Base-by-base conservation (phyloP, 345 rosid genomes). In the Acer campestre region DNA sequence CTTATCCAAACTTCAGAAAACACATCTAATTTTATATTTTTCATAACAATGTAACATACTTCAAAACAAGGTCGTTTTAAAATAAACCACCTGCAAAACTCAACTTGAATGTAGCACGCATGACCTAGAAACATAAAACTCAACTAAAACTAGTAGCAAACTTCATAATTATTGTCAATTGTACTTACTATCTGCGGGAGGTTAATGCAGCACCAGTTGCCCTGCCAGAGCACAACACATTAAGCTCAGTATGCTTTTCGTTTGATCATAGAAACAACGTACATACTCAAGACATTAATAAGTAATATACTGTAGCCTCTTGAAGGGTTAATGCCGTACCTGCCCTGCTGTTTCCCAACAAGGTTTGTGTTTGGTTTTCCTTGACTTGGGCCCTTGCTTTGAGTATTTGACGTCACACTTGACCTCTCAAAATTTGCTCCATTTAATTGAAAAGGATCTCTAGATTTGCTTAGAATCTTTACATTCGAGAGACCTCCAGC, bases 401-500 rank as follows among this genome's bases (percentile, higher is more conserved):
- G 90, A 31, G 69, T 65, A 75, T 61, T 79, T 46, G n/a, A n/a
- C n/a, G 51, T 58, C 63, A 69, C 44, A 67, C 79, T 66, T 17
- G 71, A 75, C 76, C 83, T 78, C 58, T 82, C 91, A 49, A 70
- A 78, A 71, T 77, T 84, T 56, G 85, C 59, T 76, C 88, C 89
- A 59, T 85, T 84, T 55, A 75, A 68, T 68, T 81, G 86, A n/a
- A 66, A 74, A 68, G 85, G 61, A 75, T 86, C 89, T 80, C 81
- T 85, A 18, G 93, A 76, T 79, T 88, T 92, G 88, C 88, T 90
- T 82, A 88, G 65, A 76, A 88, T 78, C 79, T 87, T 89, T 10
- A 85, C 80, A 67, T 85, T 87, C 55, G 89, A 64, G 56, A 82
- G 61, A 53, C 89, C 83, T 27, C 87, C 86, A 70, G 82, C 73